Evolutionary conservation across 2,329 filamentous ascomycete genomes (phyloP), one percentile per base, ranked within the genome.

Genomic region (Huntiella moniliformis): DNA sequence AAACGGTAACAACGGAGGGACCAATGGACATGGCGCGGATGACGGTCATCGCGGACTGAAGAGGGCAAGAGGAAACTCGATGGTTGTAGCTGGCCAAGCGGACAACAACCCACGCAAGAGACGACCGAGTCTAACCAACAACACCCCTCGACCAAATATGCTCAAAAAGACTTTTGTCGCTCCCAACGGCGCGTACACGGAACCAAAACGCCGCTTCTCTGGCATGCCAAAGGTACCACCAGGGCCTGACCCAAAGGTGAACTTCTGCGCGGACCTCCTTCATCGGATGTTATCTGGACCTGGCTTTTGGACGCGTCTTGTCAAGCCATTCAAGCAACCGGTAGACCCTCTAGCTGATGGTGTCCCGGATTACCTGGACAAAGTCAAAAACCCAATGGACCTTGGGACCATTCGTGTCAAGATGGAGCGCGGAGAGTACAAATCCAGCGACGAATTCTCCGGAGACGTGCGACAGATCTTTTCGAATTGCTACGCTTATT

Each of bases 301-400:
- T 50, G 71, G 74, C 5, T 78, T 74, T 56, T 79, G 74, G 74
- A 78, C 74, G 0, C 70, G 74, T n/a, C 64, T 77, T 0, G 73
- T 78, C 3, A 72, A 72, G 0, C 71, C 73, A 0, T 78, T 79
- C 57, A 68, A 67, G 38, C 67, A 77, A 17, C 68, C 74, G 0
- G 74, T 78, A 5, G 66, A 74, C 48, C 73, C 74, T 0, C 54
- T 60, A 3, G 62, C 65, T 34, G 72, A 78, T 51, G 68, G 68
- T 13, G 70, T 77, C 2, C 73, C 73, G 2, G 73, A 77, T 54
- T 79, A 79, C 57, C 60, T 74, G 16, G 65, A 71, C 8, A 74
- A 75, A 54, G 61, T 79, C 48, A 72, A 70, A 58, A 65, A 61
- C 42, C 74, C 74, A 0, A 78, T 79, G 73, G 73, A 77, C 52